Evolutionary conservation across 2,329 filamentous ascomycete genomes (phyloP).

Genomic region (Emergomyces pasteurianus): DNA sequence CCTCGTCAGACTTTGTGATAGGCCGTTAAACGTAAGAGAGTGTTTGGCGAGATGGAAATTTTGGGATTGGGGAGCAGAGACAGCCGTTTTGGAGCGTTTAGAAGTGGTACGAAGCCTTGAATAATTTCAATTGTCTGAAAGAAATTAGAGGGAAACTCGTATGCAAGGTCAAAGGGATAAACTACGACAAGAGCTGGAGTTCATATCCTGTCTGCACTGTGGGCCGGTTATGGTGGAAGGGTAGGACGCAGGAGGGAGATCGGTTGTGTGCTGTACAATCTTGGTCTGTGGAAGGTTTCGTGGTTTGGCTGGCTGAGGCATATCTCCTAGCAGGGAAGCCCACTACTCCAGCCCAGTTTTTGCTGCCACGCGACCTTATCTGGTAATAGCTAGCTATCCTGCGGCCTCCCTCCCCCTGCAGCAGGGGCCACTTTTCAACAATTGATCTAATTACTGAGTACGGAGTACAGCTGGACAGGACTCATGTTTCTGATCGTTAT

Average conservation of each 20-base stretch:
- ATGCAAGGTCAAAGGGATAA: background rate
- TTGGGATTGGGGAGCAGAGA: background rate
- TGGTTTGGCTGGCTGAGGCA: conserved; percentile 2
- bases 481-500: background rate
- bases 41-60: background rate
- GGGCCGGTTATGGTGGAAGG: background rate
- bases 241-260: background rate
- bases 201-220: background rate
- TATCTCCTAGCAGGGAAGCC: background rate
- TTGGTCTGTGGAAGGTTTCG: background rate
- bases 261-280: background rate
- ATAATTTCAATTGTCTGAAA: background rate
- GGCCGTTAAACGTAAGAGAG: conserved; percentile 8
- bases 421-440: background rate
- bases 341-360: background rate
- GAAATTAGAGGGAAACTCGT: conserved; percentile 1
- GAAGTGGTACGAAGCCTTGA: conserved; percentile 4
- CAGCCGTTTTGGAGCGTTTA: background rate
- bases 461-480: no score
- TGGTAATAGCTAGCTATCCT: background rate
- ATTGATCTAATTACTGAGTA: background rate
- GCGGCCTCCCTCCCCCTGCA: background rate
- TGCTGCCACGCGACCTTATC: background rate
- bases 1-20: background rate
- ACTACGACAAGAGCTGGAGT: background rate